phyloP scores from a whole-genome alignment of 352 stramenopile genomes.

The Hyphochytrium catenoides region DNA sequence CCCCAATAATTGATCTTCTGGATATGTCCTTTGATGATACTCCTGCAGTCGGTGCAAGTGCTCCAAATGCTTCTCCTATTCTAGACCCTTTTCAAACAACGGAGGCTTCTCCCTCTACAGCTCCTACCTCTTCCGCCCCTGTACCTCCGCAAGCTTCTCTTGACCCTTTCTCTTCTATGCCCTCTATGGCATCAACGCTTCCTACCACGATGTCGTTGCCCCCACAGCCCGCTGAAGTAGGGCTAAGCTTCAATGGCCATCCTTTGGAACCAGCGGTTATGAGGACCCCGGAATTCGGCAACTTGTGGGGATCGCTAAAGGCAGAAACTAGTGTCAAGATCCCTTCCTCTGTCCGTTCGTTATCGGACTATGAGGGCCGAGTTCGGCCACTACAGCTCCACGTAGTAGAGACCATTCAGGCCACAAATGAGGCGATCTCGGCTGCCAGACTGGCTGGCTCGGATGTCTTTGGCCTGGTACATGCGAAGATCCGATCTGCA shows the following conservation, averaged over 20 bases:
- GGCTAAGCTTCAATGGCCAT: slow-evolving; percentile 53
- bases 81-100: slow-evolving; percentile 1
- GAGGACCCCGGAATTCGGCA: slow-evolving; percentile 60
- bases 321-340: slow-evolving; percentile 61
- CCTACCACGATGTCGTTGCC: slow-evolving; percentile 18
- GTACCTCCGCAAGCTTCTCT: background rate
- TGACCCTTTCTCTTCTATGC: background rate
- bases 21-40: slow-evolving; percentile 51
- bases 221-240: slow-evolving; percentile 6
- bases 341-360: slow-evolving; percentile 37
- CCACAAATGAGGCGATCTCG: slow-evolving; percentile 62
- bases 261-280: slow-evolving; percentile 51
- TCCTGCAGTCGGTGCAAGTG: slow-evolving; percentile 2
- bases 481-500: slow-evolving; percentile 52
- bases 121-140: too few relatives aligned
- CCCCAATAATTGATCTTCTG: slow-evolving; percentile 34
- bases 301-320: slow-evolving; percentile 42
- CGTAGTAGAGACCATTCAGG: slow-evolving; percentile 52
- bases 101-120: background rate
- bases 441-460: slow-evolving; percentile 42
- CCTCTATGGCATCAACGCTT: background rate
- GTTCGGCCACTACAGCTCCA: slow-evolving; percentile 50
- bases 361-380: slow-evolving; percentile 50
- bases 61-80: slow-evolving; percentile 7
- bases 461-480: slow-evolving; percentile 50